A percentile compares a stretch with the other conserved stretches of the same genome.
phyloP scores from a whole-genome alignment of 2,329 filamentous ascomycete genomes.

The Aspergillus tubingensis region DNA sequence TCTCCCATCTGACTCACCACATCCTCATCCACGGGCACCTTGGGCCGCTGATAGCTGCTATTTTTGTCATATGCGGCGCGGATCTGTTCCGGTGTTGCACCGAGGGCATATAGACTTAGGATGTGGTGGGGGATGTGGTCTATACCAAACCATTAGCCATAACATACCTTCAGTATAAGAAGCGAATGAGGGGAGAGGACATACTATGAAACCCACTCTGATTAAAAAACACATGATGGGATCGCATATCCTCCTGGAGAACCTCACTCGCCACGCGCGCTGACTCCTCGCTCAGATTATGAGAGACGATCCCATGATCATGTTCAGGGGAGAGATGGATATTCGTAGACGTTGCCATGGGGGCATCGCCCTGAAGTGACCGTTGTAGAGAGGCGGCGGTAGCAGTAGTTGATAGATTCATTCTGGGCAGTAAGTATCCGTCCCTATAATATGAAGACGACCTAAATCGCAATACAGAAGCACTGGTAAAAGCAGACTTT shows the following conservation, averaged over 20 bases:
- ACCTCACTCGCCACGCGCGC: slow-evolving; percentile 66
- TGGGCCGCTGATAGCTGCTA: slow-evolving; percentile 64
- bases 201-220: slow-evolving; percentile 67
- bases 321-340: slow-evolving; percentile 47
- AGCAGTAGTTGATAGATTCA: too few relatives aligned
- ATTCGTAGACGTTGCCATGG: slow-evolving; percentile 49
- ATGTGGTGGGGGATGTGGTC: slow-evolving; percentile 80
- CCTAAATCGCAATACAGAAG: too few relatives aligned
- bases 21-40: slow-evolving; percentile 49
- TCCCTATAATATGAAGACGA: too few relatives aligned
- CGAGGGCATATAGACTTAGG: slow-evolving; percentile 74
- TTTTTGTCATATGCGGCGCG: slow-evolving; percentile 67
- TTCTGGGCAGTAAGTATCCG: too few relatives aligned
- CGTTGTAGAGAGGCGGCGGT: too few relatives aligned
- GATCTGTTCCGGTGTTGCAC: slow-evolving; percentile 63
- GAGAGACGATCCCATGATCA: slow-evolving; percentile 50
- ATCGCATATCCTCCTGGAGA: slow-evolving; percentile 72
- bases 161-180: not conserved
- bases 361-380: not conserved
- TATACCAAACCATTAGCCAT: slow-evolving; percentile 15
- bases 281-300: slow-evolving; percentile 55
- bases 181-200: slow-evolving; percentile 4
- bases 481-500: too few relatives aligned
- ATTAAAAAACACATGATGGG: slow-evolving; percentile 82
- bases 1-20: slow-evolving; percentile 60